These are phyloP conservation scores for Penstemon davidsonii DNA, from an alignment of 257 asterid species.

Conservation along the genomic window DNA sequence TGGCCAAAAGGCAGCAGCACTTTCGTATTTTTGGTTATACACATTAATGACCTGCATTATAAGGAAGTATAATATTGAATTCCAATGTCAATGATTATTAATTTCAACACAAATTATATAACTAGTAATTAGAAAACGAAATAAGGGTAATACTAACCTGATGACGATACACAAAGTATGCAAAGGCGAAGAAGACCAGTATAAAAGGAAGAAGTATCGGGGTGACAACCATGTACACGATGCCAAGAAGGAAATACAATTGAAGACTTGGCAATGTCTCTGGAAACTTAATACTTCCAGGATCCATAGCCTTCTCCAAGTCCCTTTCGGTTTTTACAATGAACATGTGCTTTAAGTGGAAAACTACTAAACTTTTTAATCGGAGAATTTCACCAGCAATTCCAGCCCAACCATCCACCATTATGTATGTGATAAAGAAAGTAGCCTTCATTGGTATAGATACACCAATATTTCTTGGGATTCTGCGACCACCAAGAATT, in stretches of 20 bases:
- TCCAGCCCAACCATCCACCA: slow-evolving; percentile 99
- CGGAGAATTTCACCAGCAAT: slow-evolving; percentile 87
- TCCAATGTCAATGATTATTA: background rate
- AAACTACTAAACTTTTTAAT: slow-evolving; percentile 65
- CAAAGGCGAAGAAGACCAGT: slow-evolving; percentile 84
- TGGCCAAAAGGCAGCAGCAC: slow-evolving; percentile 95
- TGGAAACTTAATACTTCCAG: slow-evolving; percentile 69
- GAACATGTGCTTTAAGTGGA: slow-evolving; percentile 80
- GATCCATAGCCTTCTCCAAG: slow-evolving; percentile 77
- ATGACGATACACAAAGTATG: slow-evolving; percentile 92
- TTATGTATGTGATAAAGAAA: slow-evolving; percentile 83
- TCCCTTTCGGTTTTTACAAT: slow-evolving; percentile 84
- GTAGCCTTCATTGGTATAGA: slow-evolving; percentile 96
- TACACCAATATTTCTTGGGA: slow-evolving; percentile 88
- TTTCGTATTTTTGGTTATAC: slow-evolving; percentile 80
- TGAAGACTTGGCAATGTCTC: slow-evolving; percentile 90
- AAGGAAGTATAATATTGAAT: slow-evolving; percentile 8
- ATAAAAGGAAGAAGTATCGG: slow-evolving; percentile 95
- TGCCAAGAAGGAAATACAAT: slow-evolving; percentile 80
- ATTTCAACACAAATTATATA: background rate
- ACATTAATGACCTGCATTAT: slow-evolving; percentile 70
- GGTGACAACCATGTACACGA: slow-evolving; percentile 79
- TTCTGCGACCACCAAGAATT: slow-evolving; percentile 44
- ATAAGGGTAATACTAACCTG: slow-evolving; percentile 57
- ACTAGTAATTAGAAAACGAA: slow-evolving; percentile 5